Evolutionary conservation across 78 protist species (phyloP).

Genomic region (Capsaspora owczarzaki): DNA sequence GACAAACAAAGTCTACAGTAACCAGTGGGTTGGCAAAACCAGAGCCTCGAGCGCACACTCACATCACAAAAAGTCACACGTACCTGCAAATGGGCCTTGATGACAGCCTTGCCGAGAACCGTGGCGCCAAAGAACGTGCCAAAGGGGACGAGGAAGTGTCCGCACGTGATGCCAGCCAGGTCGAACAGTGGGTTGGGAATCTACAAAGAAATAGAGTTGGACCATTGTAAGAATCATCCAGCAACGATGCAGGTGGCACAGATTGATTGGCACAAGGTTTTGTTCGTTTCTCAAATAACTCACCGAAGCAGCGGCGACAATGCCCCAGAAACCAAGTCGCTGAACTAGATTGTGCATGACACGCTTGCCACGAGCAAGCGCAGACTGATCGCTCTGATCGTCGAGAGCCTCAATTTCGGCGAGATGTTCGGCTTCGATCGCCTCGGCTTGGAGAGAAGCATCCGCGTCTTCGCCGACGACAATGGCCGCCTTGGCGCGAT

Average conservation of each 20-base stretch:
- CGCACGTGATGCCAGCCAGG: constrained; percentile 45
- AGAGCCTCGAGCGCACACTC: not conserved
- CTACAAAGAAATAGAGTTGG: not conserved
- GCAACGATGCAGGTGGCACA: too few relatives aligned
- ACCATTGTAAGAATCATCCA: too few relatives aligned
- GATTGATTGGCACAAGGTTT: too few relatives aligned
- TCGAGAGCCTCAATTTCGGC: not conserved
- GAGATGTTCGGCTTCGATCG: not conserved
- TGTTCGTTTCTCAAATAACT: too few relatives aligned
- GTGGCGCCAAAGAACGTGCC: constrained; percentile 51
- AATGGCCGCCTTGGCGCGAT: too few relatives aligned
- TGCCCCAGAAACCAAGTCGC: constrained; percentile 28
- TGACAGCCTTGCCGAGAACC: constrained; percentile 42
- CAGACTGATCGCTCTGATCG: not conserved
- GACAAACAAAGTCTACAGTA: not conserved
- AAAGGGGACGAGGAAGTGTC: constrained; percentile 44
- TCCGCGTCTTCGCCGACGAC: too few relatives aligned
- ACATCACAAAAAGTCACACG: not conserved
- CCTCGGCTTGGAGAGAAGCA: too few relatives aligned
- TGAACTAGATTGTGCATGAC: not conserved
- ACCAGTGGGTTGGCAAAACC: not conserved
- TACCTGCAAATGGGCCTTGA: constrained; percentile 41
- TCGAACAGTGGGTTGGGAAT: constrained; percentile 41
- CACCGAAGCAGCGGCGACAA: constrained; percentile 25
- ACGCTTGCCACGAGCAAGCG: not conserved